Conservation (phyloP, 2,329 filamentous ascomycete species). For the Cordyceps tenuipes region DNA sequence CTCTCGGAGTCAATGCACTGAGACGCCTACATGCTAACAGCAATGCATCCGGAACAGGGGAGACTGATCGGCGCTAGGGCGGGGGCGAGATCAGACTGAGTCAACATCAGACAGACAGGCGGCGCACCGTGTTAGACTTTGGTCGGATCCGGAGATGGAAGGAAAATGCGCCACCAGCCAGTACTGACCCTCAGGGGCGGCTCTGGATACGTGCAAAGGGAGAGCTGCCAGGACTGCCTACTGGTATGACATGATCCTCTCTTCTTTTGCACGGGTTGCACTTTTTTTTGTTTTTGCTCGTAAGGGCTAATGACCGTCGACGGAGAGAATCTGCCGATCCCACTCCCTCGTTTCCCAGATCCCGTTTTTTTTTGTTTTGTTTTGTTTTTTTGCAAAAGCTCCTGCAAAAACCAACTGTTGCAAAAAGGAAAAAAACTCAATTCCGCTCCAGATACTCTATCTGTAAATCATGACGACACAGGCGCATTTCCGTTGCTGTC, state of each 20-base stretch:
- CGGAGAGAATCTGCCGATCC: background rate
- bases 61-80: background rate
- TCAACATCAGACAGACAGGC: background rate
- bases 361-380: background rate
- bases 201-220: no score
- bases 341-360: background rate
- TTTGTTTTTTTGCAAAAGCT: background rate
- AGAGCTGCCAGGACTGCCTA: background rate
- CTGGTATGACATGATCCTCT: background rate
- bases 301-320: no score
- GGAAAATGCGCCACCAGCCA: background rate
- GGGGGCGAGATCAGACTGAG: background rate
- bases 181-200: background rate
- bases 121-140: background rate
- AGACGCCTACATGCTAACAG: no score
- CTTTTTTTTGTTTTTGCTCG: no score
- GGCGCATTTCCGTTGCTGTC: background rate
- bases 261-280: background rate
- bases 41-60: no score
- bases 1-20: no score
- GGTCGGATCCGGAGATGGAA: background rate
- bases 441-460: background rate
- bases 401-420: background rate
- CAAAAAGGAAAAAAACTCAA: background rate
- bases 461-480: background rate